Evolutionary conservation across 192 early-diverging fungal species (phyloP), one percentile per base, ranked within the genome.

Genomic region (Umbelopsis sp.): DNA sequence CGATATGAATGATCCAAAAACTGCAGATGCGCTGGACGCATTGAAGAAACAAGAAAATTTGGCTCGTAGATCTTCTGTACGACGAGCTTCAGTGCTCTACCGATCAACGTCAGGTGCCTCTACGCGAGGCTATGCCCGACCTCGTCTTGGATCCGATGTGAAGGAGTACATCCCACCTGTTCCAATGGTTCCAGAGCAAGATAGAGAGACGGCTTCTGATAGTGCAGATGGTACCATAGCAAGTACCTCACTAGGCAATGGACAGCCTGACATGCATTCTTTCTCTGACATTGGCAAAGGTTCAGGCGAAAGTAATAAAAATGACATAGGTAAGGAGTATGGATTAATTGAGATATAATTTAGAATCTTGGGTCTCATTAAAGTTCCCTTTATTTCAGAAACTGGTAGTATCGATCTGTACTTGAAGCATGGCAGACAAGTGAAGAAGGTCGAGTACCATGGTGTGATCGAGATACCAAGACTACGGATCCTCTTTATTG

Each of bases 401-500:
- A 31, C 43, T 25, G 45, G 34, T 4, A 62, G 11, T 1, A 68
- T 74, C 31, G 38, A 43, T 14, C 75, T 91, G 41, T 89, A 80
- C 71, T 66, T 91, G 52, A 84, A 88, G 74, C 78, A 88, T 10
- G 86, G 84, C 31, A 83, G 87, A 49, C 82, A 85, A 22, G 74
- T 81, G 10, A 90, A 90, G 45, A 84, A 86, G 62, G 83, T 84
- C 1, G 71, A 51, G 10, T 75, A 87, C 31, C 68, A 79, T 31
- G 86, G 81, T 2, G 75, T 77, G 5, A 68, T 85, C 10, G 83
- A 82, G 25, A 79, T 83, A 34, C 79, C 82, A 5, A 70, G 72
- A 0, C 70, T 91, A 29, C 68, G 83, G 52, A 86, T 88, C 74
- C 52, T 91, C 49, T 91, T 91, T 72, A 86, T 88, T 53, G 88